Evolutionary conservation across 2,329 filamentous ascomycete species (phyloP), one percentile per base, ranked within the genome.

Genomic region (Apiospora koreana): DNA sequence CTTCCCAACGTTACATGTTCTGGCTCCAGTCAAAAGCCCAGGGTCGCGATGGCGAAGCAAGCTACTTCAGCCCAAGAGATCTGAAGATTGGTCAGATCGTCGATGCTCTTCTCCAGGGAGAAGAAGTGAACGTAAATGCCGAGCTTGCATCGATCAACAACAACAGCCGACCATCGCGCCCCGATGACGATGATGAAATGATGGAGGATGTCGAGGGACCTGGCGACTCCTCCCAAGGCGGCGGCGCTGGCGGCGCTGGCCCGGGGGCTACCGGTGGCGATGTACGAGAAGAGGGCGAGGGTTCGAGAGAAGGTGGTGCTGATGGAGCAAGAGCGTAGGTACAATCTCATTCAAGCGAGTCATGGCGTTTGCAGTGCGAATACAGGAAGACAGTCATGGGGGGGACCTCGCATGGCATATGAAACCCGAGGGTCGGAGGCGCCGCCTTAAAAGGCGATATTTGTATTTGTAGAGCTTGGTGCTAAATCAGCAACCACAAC

Each of bases 251-350:
- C 72, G 95, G 95, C 74, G 95, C 95, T 72, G 95, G 94, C 43
- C 85, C 93, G 69, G 94, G 88, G 81, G 95, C 95, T 68, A 97
- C 95, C 2, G 95, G 95, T 70, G 95, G 95, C 73, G 95, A 99
- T 80, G 85, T 97, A 76, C 90, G 95, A 82, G 91, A 97, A 81
- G 96, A 98, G 82, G 96, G 96, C 71, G 91, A 94, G 81, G 91
- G 90, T 75, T 90, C 95, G 74, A 89, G 97, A 84, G 94, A 97
- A 83, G 96, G 95, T 72, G 96, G 97, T 80, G 94, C 94, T 76
- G 96, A 98, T 83, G 96, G 97, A 79, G 97, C 94, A 84, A 91
- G 96, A 98, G 96, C 95, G 96, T 99, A 98, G 95, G 97, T 99
- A 54, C 66, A 35, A 54, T 50, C 42, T 54, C 67, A 46, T 69